Base-by-base conservation (phyloP, 495 filamentous ascomycete genomes). In the Penicillium alfredii region DNA sequence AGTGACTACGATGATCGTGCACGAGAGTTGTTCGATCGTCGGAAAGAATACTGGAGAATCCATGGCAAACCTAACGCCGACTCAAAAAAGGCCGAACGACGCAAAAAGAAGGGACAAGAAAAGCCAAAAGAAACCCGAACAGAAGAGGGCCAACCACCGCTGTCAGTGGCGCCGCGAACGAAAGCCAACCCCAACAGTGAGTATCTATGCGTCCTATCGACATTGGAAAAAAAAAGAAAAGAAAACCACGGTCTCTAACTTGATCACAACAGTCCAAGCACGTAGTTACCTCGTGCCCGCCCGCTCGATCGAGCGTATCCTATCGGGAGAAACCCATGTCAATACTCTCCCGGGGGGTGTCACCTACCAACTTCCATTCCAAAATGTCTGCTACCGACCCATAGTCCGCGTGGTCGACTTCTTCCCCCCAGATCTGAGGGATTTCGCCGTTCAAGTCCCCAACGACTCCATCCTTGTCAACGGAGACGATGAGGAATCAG, bases 401-500 rank as follows among this genome's bases (percentile, higher is more conserved):
- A 57, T 61, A 20, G 81, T 82, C 27, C 82, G 85, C 16, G 81
- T 94, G 1, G 70, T 95, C 10, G 86, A 94, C 55, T 96, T 87
- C 61, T 77, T 70, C 20, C 92, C 92, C 1, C 60, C 62, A 10
- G 68, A 69, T 2, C 58, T 98, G 7, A 76, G 80, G 42, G 78
- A 94, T 38, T 97, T 96, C 45, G 65, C 85, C 8, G 66, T 76
- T 4, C 63, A 49, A 22, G 48, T 57, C 7, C 52, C 51, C 11
- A 58, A 75, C 26, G 72, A 54, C 35, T 69, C 71, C 35, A 46
- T 73, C 3, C 47, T 79, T 4, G 73, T 71, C 3, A 64, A 72
- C 20, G 47, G 54, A 30, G 60, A 64, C 12, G 58, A 53, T 24
- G 46, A 54, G 5, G 51, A 55, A n/a, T n/a, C n/a, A n/a, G n/a